These are phyloP conservation scores for Lagenaria siceraria DNA, from an alignment of 306 rosid genomes.

Conservation along the genomic window DNA sequence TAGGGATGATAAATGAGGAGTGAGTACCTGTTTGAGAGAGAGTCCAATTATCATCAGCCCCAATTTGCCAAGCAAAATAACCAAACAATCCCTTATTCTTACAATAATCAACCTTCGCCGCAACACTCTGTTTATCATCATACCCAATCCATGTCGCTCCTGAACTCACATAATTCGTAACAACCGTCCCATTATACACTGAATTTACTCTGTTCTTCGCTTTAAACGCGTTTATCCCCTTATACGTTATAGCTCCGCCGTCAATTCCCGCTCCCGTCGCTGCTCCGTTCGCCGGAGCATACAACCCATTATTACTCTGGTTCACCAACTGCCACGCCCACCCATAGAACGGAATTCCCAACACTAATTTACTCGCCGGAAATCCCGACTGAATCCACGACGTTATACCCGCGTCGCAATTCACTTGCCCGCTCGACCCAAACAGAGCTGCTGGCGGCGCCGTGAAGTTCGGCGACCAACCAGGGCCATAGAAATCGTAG, in stretches of 20 bases:
- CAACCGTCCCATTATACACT: neutral
- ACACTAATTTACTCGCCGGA: neutral
- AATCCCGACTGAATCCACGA: conserved; percentile 10
- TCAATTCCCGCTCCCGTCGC: neutral
- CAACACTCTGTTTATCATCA: conserved; percentile 3
- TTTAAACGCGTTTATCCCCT: neutral
- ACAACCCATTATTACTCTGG: neutral
- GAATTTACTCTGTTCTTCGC: neutral
- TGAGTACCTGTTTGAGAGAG: neutral
- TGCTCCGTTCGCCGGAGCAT: conserved; percentile 7
- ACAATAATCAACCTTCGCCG: neutral
- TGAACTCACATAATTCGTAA: neutral
- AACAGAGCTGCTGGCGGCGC: conserved; percentile 3
- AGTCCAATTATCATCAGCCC: neutral
- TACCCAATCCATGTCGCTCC: conserved; percentile 11
- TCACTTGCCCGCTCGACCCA: neutral
- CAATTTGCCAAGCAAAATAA: conserved; percentile 11
- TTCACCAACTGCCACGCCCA: conserved; percentile 7
- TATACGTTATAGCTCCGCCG: neutral
- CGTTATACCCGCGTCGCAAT: neutral
- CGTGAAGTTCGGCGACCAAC: neutral
- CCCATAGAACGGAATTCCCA: conserved; percentile 3
- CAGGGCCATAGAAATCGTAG: conserved; percentile 6
- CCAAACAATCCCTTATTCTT: conserved; percentile 3
- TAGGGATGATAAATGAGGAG: too few relatives aligned